A percentile compares a stretch with the other conserved stretches of the same genome.
These are phyloP conservation scores for Blastobotrys aristatus DNA, from an alignment of 1,139 yeast species.

Conservation along the genomic window DNA sequence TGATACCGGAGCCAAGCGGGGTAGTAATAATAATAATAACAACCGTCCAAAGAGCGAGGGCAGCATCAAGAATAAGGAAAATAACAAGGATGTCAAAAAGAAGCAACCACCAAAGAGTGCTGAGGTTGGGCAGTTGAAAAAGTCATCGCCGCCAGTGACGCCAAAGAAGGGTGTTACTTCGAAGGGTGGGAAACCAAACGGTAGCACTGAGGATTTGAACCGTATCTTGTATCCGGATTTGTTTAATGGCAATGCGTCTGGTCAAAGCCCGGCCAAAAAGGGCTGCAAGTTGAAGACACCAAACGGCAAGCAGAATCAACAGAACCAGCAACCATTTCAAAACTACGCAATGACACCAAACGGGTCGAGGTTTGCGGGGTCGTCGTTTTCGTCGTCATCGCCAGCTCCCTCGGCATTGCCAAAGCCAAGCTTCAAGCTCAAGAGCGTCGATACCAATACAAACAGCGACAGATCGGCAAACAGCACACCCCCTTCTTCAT, in stretches of 20 bases:
- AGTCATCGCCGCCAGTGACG: slow-evolving; percentile 10
- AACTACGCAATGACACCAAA: slow-evolving; percentile 15
- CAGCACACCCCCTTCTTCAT: slow-evolving; percentile 6
- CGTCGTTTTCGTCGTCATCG: slow-evolving; percentile 40
- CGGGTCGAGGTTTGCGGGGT: slow-evolving; percentile 35
- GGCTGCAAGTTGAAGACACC: background rate
- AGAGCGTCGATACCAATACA: slow-evolving; percentile 13
- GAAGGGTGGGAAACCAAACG: background rate
- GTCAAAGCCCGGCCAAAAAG: slow-evolving; percentile 2
- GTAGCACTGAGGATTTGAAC: slow-evolving; percentile 16
- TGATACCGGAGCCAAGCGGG: slow-evolving; percentile 6
- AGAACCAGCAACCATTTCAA: slow-evolving; percentile 5
- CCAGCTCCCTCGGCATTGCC: slow-evolving; percentile 43
- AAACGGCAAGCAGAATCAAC: slow-evolving; percentile 6
- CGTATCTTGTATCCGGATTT: slow-evolving; percentile 28
- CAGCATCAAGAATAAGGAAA: slow-evolving; percentile 2
- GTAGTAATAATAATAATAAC: background rate
- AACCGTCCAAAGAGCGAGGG: slow-evolving; percentile 6
- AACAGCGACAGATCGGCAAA: background rate
- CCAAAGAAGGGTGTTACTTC: slow-evolving; percentile 10
- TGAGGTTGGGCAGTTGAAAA: background rate
- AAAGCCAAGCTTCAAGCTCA: slow-evolving; percentile 34
- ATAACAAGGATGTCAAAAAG: background rate
- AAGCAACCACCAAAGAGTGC: slow-evolving; percentile 11
- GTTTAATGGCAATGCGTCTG: slow-evolving; percentile 16